Base-by-base conservation (phyloP, 2,329 filamentous ascomycete species). In the Ceratocystis albifundus region DNA sequence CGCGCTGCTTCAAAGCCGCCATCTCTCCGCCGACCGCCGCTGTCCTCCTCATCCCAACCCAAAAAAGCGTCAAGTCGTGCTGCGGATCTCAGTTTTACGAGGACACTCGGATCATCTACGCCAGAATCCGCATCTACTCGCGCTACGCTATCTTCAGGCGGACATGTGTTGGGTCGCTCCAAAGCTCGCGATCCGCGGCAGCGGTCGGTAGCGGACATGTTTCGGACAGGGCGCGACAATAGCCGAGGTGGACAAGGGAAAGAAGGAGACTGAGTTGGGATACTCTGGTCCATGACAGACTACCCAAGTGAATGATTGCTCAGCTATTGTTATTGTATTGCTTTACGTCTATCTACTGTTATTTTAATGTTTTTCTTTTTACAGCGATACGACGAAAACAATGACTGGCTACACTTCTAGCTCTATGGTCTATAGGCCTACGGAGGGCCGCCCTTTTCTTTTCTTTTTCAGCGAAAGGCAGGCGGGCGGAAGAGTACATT, bases 161-260 rank as follows among this genome's bases (percentile, higher is more conserved):
- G 61, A 8, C 36, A 44, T n/a, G 20, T 44, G 6, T 20, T 46
- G 7, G 61, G 61, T 22, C 61, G 62, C 17, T 28, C 50, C 7
- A 48, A 62, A 32, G n/a, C 30, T n/a, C 46, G 36, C 12, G 41
- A 65, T 32, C 22, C 55, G 17, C 57, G 57, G 17, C 69, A 69
- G 41, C 69, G 50, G 3, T 69, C 69, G 15, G 62, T 69, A 20
- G 65, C 64, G 10, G 69, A 69, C 22, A 62, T 69, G 66, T 65
- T 69, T 17, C 53, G 30, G 28, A 22, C 53, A 17, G 4, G 48
- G 6, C 17, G 8, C 20, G 17, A 20, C 12, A 8, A 22, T 5
- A 20, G 48, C n/a, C 48, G 8, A 6, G 48, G 12, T 4, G 36
- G 36, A 41, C 15, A 41, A 41, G 3, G 8, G 10, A 41, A 41